phyloP scores from a whole-genome alignment of 495 filamentous ascomycete species.

The Xylaria curta region DNA sequence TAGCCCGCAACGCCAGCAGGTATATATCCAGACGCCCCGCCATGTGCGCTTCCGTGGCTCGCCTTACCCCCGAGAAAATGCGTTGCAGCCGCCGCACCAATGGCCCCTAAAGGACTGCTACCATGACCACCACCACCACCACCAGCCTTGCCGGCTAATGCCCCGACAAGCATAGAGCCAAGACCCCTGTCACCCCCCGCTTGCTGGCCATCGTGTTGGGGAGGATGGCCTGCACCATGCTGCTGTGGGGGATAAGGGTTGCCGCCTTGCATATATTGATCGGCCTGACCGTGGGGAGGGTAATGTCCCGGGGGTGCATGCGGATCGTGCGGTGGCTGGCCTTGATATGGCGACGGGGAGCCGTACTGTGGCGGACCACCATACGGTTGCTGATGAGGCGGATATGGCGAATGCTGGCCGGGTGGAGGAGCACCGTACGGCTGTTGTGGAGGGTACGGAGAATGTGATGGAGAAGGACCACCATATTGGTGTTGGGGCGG shows the following conservation, averaged over 20 bases:
- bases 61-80: constrained; percentile 29
- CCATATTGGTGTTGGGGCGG: constrained; percentile 34
- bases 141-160: constrained; percentile 29
- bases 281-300: constrained; percentile 35
- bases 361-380: constrained; percentile 32
- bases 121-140: constrained; percentile 11
- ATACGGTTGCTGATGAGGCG: constrained; percentile 31
- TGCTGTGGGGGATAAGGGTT: constrained; percentile 33
- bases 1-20: constrained; percentile 28
- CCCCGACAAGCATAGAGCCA: constrained; percentile 32
- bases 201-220: constrained; percentile 28
- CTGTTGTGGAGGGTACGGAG: constrained; percentile 27
- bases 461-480: constrained; percentile 32
- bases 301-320: constrained; percentile 35
- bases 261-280: constrained; percentile 31
- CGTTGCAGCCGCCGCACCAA: constrained; percentile 33
- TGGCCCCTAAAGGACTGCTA: constrained; percentile 26
- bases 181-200: constrained; percentile 34
- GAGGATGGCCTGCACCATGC: constrained; percentile 28
- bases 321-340: constrained; percentile 33
- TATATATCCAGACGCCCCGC: constrained; percentile 20
- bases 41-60: constrained; percentile 23
- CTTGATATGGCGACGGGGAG: constrained; percentile 32
- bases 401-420: constrained; percentile 35
- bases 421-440: constrained; percentile 35